Percentiles rank a stretch among this genome's conserved stretches.
Evolutionary conservation across 305 asterid species (phyloP).

Genomic region (Rubia balearica): DNA sequence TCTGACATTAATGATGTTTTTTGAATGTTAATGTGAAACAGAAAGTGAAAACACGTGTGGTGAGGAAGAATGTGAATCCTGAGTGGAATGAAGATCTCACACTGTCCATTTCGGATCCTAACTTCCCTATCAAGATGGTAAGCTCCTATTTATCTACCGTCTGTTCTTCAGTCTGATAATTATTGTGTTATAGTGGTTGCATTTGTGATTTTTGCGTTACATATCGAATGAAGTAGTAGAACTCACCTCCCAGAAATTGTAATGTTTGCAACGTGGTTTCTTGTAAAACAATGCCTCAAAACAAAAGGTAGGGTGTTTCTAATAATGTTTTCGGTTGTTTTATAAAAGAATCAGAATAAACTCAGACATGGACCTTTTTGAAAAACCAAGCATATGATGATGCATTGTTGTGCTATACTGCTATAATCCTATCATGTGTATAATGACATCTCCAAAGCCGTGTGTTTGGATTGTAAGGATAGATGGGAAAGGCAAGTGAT

Average conservation of each 20-base stretch:
- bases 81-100: slow-evolving; percentile 38
- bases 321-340: no score
- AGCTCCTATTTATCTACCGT: slow-evolving; percentile 3
- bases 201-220: not conserved
- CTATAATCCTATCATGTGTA: no score
- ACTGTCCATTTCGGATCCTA: slow-evolving; percentile 28
- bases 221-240: not conserved
- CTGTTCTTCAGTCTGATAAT: not conserved
- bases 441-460: not conserved
- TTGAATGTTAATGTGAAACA: slow-evolving; percentile 13
- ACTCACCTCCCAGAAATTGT: not conserved
- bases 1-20: not conserved
- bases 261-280: not conserved
- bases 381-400: no score
- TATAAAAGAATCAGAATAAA: no score
- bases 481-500: not conserved
- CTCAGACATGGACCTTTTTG: no score
- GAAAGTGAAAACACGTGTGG: slow-evolving; percentile 33
- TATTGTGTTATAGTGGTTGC: not conserved
- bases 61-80: slow-evolving; percentile 33
- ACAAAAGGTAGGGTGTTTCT: not conserved
- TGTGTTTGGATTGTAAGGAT: not conserved
- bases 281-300: not conserved
- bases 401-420: no score
- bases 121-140: slow-evolving; percentile 29